Percentiles rank a stretch among this genome's conserved stretches.
phyloP scores from a whole-genome alignment of 441 rosid genomes.

The Flueggea neowawraea region DNA sequence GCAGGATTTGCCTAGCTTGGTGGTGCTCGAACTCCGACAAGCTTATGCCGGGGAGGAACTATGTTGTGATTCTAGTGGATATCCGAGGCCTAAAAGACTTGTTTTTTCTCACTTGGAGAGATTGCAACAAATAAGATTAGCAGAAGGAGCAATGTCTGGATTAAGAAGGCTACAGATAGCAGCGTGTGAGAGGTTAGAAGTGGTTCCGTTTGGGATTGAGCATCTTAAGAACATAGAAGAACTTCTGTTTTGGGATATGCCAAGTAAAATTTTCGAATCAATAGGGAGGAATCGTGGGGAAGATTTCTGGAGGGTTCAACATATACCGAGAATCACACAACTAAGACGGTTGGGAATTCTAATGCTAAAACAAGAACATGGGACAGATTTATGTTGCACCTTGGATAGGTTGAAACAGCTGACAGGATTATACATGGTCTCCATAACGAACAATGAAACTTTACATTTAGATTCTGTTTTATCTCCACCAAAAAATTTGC shows the following conservation, averaged over 20 bases:
- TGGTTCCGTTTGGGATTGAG: no score
- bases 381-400: conserved; percentile 21
- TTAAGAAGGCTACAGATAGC: background rate
- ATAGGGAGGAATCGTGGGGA: no score
- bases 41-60: conserved; percentile 23
- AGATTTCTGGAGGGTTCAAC: no score
- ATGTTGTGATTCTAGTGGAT: conserved; percentile 20
- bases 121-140: background rate
- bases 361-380: conserved; percentile 22
- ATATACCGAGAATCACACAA: no score
- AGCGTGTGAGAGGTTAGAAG: background rate
- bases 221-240: no score
- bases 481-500: conserved; percentile 8
- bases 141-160: conserved; percentile 10
- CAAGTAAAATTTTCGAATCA: no score
- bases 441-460: background rate
- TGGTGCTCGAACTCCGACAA: conserved; percentile 26
- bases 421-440: background rate
- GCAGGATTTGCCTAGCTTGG: conserved; percentile 25
- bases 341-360: conserved; percentile 28
- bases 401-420: conserved; percentile 24
- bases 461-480: conserved; percentile 6
- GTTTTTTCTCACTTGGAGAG: background rate
- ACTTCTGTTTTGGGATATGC: no score
- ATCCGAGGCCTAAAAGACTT: conserved; percentile 16